Evolutionary conservation across 1,284 basidiomycete species (phyloP).

Genomic region (Leccinum griseonigrum): DNA sequence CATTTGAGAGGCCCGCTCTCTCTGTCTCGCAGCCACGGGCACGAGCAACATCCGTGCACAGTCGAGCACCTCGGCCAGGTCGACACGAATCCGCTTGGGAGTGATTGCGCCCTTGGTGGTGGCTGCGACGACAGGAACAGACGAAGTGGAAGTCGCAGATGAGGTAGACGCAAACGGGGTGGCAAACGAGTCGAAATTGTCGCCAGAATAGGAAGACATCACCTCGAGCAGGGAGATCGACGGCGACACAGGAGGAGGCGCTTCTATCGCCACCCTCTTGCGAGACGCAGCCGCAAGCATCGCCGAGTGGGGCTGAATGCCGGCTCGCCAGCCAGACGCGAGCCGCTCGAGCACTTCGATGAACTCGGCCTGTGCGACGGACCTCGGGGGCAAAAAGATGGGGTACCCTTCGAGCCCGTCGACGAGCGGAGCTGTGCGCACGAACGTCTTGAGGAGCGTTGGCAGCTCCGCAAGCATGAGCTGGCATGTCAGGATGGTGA

Average conservation of each 20-base stretch:
- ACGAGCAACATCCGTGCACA: conserved; percentile 65
- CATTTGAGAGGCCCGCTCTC: conserved; percentile 49
- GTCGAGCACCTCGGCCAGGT: conserved; percentile 52
- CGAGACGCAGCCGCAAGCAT: conserved; percentile 26
- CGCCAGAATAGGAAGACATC: conserved; percentile 26
- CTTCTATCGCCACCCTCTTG: conserved; percentile 46
- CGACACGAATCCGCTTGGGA: conserved; percentile 31
- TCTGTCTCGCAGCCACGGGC: conserved; percentile 60
- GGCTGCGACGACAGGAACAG: conserved; percentile 12
- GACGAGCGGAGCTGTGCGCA: conserved; percentile 59
- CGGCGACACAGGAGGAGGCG: conserved; percentile 30
- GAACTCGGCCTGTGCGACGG: conserved; percentile 84
- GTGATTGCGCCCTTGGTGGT: not conserved
- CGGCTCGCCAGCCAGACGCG: conserved; percentile 64
- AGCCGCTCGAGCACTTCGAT: conserved; percentile 76
- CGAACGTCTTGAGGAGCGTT: conserved; percentile 57
- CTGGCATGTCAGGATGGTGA: conserved; percentile 66
- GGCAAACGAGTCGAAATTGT: conserved; percentile 17
- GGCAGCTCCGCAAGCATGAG: conserved; percentile 74
- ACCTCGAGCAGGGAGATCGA: conserved; percentile 19
- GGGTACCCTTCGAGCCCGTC: conserved; percentile 83
- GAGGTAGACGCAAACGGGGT: conserved; percentile 23
- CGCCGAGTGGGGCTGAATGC: conserved; percentile 54
- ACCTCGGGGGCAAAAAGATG: conserved; percentile 77
- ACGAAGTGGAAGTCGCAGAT: conserved; percentile 21